Base-by-base conservation (phyloP, 768 basidiomycete species). In the Naganishia vaughanmartiniae region DNA sequence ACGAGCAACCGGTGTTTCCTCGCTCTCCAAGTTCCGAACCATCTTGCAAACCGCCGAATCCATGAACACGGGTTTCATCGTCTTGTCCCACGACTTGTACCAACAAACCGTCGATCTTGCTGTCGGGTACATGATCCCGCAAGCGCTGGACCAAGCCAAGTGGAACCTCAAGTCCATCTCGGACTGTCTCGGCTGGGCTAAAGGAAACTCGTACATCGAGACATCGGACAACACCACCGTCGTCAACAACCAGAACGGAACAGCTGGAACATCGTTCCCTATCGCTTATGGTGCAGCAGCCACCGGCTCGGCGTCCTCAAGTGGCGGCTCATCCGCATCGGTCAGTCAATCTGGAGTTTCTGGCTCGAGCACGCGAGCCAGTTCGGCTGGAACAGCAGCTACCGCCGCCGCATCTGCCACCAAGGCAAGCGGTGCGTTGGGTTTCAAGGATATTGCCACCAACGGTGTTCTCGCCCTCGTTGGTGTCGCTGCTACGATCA, bases 51-150 rank as follows among this genome's bases (percentile, higher is more conserved):
- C 81, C 56, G 88, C 85, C 10, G 81, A 87, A 2, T 76, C 80
- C 30, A 82, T 90, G 68, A 72, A 84, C 75, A 86, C 80, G n/a
- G 93, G 93, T 14, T 95, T 95, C 84, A 91, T 95, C 75, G 89
- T 91, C 60, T 85, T 95, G 42, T 90, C 91, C 80, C 83, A 82
- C 71, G 92, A 93, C 81, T 84, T 92, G 39, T 93, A 91, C 84
- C 87, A 89, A 80, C 89, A 92, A 79, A 85, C 88, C 0, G 91
- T 93, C 54, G 89, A 93, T 71, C 85, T 93, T 26, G 91, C 92
- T 4, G 89, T 89, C 46, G 91, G 90, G 45, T 93, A 93, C 83
- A 87, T 93, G 76, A 85, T 93, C 19, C 92, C 92, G 2, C 87
- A 88, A 76, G 92, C 90, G 7, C 83, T 91, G 71, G 87, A 88